These are phyloP conservation scores for Monosporascus sp. DNA, from an alignment of 2,329 filamentous ascomycete species.

Conservation along the genomic window DNA sequence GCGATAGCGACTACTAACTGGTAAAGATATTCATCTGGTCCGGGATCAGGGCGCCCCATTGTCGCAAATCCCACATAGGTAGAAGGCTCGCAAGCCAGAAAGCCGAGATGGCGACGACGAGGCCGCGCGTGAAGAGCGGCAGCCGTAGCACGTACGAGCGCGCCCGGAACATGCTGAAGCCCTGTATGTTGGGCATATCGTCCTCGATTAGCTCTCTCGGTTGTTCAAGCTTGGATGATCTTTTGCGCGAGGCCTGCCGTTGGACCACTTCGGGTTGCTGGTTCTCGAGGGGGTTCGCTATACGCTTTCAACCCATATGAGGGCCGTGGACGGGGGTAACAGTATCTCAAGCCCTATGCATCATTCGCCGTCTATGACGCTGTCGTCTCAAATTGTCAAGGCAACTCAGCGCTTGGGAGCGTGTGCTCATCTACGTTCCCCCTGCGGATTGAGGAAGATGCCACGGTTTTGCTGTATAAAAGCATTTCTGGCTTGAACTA, in stretches of 20 bases:
- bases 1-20: conserved; percentile 47
- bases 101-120: conserved; percentile 60
- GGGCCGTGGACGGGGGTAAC: too few relatives aligned
- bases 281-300: too few relatives aligned
- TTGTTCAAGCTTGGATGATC: too few relatives aligned
- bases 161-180: conserved; percentile 66
- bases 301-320: too few relatives aligned
- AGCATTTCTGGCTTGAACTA: not conserved
- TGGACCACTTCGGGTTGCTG: too few relatives aligned
- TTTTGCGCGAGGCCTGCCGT: too few relatives aligned
- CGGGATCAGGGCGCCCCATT: conserved; percentile 77
- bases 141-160: conserved; percentile 78
- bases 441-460: not conserved
- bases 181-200: conserved; percentile 34
- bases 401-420: too few relatives aligned
- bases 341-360: too few relatives aligned
- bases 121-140: conserved; percentile 77
- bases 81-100: conserved; percentile 68
- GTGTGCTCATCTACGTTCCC: not conserved
- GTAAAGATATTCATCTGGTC: conserved; percentile 65
- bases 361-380: too few relatives aligned
- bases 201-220: not conserved
- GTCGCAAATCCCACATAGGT: conserved; percentile 63
- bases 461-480: not conserved
- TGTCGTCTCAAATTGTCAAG: too few relatives aligned